A percentile compares a stretch with the other conserved stretches of the same genome.
These are phyloP conservation scores for Acanthamoeba royreba DNA, from an alignment of 208 protist species.

Conservation along the genomic window DNA sequence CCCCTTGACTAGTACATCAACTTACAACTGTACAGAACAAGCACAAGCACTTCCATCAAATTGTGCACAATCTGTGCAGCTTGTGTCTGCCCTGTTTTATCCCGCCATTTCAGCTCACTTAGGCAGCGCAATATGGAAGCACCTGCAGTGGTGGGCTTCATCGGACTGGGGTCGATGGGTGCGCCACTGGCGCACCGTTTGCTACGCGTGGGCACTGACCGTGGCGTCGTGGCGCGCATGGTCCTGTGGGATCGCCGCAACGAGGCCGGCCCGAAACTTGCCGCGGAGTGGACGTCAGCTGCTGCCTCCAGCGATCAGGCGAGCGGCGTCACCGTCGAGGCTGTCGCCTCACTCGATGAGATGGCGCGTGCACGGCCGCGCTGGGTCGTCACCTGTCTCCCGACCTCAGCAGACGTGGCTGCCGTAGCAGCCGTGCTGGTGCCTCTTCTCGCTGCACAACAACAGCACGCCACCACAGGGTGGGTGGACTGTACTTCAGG, in stretches of 20 bases:
- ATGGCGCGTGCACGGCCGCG: neutral
- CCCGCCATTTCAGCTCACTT: too few species aligned
- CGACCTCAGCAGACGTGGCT: neutral
- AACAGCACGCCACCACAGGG: neutral
- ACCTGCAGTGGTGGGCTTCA: neutral
- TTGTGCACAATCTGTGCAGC: too few species aligned
- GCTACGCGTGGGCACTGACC: neutral
- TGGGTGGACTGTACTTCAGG: slow-evolving; percentile 38
- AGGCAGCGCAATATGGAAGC: neutral
- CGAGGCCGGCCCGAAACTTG: neutral
- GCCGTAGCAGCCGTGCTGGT: neutral
- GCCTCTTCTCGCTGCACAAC: neutral
- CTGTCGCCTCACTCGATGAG: neutral
- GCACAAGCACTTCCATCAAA: too few species aligned
- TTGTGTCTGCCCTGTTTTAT: too few species aligned
- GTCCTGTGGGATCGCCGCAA: neutral
- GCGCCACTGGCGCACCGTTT: neutral
- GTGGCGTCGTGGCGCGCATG: neutral
- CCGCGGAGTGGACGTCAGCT: neutral
- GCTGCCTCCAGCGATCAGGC: too few species aligned
- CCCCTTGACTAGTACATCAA: too few species aligned
- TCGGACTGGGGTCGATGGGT: slow-evolving; percentile 26
- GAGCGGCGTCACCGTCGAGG: neutral
- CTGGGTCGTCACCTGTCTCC: neutral
- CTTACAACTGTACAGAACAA: too few species aligned